Evolutionary conservation across 176 grass and related monocot genomes (phyloP).

Genomic region (Pharus latifolius): DNA sequence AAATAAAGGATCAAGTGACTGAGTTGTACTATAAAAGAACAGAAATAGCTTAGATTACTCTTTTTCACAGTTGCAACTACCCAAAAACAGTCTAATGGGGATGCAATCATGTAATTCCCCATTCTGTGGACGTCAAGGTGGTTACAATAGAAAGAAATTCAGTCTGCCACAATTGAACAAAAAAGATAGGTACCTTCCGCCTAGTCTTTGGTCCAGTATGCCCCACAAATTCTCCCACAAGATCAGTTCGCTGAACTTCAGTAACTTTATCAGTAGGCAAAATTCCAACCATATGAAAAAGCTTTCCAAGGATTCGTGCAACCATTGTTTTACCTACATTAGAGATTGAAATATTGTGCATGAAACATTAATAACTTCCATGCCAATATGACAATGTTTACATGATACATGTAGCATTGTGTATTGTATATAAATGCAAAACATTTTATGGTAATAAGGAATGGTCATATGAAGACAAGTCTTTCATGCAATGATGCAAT

Average conservation of each 20-base stretch:
- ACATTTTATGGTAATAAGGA: background rate
- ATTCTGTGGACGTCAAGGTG: background rate
- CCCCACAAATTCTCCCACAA: constrained; percentile 96
- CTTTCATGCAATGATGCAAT: background rate
- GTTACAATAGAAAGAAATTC: background rate
- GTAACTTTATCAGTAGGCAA: constrained; percentile 82
- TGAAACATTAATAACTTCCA: background rate
- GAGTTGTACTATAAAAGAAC: background rate
- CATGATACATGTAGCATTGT: background rate
- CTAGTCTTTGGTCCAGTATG: constrained; percentile 97
- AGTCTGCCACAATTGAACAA: background rate
- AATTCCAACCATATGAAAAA: constrained; percentile 81
- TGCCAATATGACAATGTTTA: background rate
- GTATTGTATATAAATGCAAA: background rate
- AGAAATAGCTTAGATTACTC: background rate
- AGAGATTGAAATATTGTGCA: constrained; percentile 23
- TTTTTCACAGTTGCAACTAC: background rate
- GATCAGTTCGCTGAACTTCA: constrained; percentile 97
- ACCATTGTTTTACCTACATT: constrained; percentile 96
- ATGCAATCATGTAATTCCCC: background rate
- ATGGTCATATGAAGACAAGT: background rate
- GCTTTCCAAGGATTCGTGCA: constrained; percentile 89
- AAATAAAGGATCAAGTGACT: background rate
- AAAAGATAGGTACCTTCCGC: constrained; percentile 53
- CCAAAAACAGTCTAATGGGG: background rate